Evolutionary conservation across 495 filamentous ascomycete species (phyloP), one percentile per base, ranked within the genome.

Genomic region (Trichocladium antarcticum): DNA sequence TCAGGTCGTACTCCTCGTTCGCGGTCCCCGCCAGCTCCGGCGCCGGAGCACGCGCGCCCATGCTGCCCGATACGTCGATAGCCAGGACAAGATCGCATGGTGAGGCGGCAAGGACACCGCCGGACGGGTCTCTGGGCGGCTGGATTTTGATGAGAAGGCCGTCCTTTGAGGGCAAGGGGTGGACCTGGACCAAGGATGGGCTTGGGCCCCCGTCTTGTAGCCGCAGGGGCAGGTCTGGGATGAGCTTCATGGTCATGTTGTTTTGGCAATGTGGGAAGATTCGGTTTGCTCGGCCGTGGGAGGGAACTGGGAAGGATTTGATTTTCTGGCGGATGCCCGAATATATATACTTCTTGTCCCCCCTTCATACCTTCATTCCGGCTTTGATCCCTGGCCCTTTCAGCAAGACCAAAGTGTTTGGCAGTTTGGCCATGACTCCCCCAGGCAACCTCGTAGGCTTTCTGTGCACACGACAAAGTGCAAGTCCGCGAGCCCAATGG

Each of bases 51-150:
- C 51, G 45, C 2, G 32, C 19, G 3, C 22, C n/a, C 72, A 74
- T 74, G 51, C 66, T 70, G 0, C 57, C 60, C 8, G 72, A 74
- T 24, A 70, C 51, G 49, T 74, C 72, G 42, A 73, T 73, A 15
- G 64, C 70, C 1, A 74, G 54, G 0, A 73, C 70, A 17, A 74
- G 62, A 44, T 74, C 72, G 58, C 66, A 68, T 3, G 69, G 38
- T n/a, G 21, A 44, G 19, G 41, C 64, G 9, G 66, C 48, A 50
- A 68, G 67, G 28, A 43, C 29, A 15, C 37, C 8, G 10, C 51
- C 17, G 1, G 15, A 32, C n/a, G 69, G 67, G 19, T 56, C 40
- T 14, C 14, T 38, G 12, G 69, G 71, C 0, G 68, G 65, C 15
- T 58, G 53, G 19, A 72, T 51, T 42, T 60, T 67, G 48, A 73